Base-by-base conservation (phyloP, 345 rosid species). In the Hypericum androsaemum region DNA sequence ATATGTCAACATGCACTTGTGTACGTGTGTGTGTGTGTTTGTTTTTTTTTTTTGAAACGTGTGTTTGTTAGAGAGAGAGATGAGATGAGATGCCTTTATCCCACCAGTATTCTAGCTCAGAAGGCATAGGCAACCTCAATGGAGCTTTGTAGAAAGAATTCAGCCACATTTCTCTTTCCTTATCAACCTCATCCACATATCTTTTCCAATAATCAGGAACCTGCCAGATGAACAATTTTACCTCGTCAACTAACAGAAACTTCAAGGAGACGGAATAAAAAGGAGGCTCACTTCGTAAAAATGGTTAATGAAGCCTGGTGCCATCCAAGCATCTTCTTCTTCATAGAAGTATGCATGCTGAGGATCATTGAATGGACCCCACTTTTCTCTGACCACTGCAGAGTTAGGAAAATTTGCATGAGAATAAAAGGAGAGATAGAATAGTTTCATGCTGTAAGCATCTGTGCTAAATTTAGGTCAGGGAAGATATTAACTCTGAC, bases 41-140 rank as follows among this genome's bases (percentile, higher is more conserved):
- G n/a, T n/a, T n/a, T n/a, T n/a, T n/a, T n/a, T n/a, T n/a, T n/a
- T n/a, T n/a, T n/a, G n/a, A n/a, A n/a, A n/a, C n/a, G n/a, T n/a
- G n/a, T n/a, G n/a, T n/a, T n/a, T n/a, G n/a, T n/a, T n/a, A 40
- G 22, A 16, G 61, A 42, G 16, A 47, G 22, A 43, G 36, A 37
- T n/a, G 32, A 54, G 39, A 64, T 49, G 50, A 10, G 39, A 22
- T 72, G 86, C 97, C 82, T 59, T 81, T 75, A 55, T 71, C 41
- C 97, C 97, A 89, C 95, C 94, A 89, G 71, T 89, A 52, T 69
- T 86, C 95, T n/a, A 89, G 89, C 73, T 86, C 97, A 53, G 95
- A 74, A 36, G 97, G 95, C 95, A 89, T 89, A 10, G 95, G 95
- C 71, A 89, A 47, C 73, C 97, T 79, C 52, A 89, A 62, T 12